These are phyloP conservation scores for Penicillium chermesinum DNA, from an alignment of 495 filamentous ascomycete species.

Conservation along the genomic window DNA sequence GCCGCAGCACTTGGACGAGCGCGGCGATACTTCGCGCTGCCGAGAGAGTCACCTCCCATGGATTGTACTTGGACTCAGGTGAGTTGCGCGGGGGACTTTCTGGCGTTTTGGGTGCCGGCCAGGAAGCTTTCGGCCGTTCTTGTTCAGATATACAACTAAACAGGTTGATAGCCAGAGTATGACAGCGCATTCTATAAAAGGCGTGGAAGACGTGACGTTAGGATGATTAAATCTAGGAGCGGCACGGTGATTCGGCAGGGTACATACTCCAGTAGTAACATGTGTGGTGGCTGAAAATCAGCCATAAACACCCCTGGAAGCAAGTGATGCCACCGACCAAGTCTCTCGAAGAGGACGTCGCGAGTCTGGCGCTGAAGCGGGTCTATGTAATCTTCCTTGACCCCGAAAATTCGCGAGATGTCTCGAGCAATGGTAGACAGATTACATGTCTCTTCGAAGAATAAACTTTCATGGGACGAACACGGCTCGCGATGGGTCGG, in stretches of 20 bases:
- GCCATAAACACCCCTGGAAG: conserved; percentile 29
- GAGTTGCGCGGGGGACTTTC: conserved; percentile 29
- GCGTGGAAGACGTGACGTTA: background rate
- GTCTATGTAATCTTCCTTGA: conserved; percentile 6
- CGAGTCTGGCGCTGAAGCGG: conserved; percentile 21
- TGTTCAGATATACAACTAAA: conserved; percentile 30
- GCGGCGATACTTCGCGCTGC: conserved; percentile 33
- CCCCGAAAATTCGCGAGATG: conserved; percentile 37
- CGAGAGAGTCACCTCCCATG: conserved; percentile 16
- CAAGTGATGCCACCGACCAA: conserved; percentile 30
- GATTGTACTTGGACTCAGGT: conserved; percentile 22
- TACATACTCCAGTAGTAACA: conserved; percentile 35
- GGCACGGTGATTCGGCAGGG: background rate
- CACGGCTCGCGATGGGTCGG: conserved; percentile 32
- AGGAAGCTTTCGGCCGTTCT: conserved; percentile 8
- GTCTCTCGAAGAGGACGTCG: conserved; percentile 29
- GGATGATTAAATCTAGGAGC: background rate
- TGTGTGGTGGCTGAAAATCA: conserved; percentile 30
- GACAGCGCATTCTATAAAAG: conserved; percentile 33
- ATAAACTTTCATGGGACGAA: conserved; percentile 30
- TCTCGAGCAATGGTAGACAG: conserved; percentile 39
- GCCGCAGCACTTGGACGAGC: conserved; percentile 30
- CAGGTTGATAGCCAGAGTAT: conserved; percentile 36
- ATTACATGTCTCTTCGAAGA: conserved; percentile 37
- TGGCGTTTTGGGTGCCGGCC: conserved; percentile 27